Base-by-base conservation (phyloP, 164 flowering plant species). In the Nymphaea thermarum region DNA sequence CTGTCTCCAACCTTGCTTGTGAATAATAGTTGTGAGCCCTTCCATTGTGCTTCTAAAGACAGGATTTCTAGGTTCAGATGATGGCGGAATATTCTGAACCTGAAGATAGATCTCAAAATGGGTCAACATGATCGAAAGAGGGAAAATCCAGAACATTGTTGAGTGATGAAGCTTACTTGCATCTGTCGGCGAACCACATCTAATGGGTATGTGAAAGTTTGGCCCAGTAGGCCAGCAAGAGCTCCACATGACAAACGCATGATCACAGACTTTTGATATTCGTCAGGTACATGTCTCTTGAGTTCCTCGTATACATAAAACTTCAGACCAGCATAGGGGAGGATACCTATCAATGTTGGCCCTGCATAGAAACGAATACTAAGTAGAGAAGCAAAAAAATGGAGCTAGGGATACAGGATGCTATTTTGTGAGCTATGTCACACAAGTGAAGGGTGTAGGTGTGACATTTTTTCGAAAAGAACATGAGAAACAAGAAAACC, bases 181-280 rank as follows among this genome's bases (percentile, higher is more conserved):
- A 94, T 94, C 71, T 90, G 99, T 72, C 99, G 83, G 73, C 96
- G 79, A 43, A 94, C 96, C 72, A 94, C 99, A 80, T 94, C 99
- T 65, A 94, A 75, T 16, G 99, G 99, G 74, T 91, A 94, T 44
- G 97, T 91, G 69, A 91, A 76, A 43, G 96, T 91, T 78, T 91
- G 99, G 44, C 99, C 99, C 64, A 94, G 82, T 63, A 94, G 80
- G 67, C 99, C 99, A 71, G 99, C 99, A 18, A 91, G 44, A 64
- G 97, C 98, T 74, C 99, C 99, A 79, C 99, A 94, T 18, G 96
- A 85, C 18, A 94, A 85, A 47, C 89, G 89, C 88, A 87, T 81
- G 69, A 77, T 44, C 36, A 91, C 85, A 41, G 96, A 91, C 60
- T 82, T 88, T 64, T 90, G 92, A 62, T 88, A 86, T 73, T 95